Evolutionary conservation across 305 asterid genomes (phyloP), one percentile per base, ranked within the genome.

Genomic region (Rubia balearica): DNA sequence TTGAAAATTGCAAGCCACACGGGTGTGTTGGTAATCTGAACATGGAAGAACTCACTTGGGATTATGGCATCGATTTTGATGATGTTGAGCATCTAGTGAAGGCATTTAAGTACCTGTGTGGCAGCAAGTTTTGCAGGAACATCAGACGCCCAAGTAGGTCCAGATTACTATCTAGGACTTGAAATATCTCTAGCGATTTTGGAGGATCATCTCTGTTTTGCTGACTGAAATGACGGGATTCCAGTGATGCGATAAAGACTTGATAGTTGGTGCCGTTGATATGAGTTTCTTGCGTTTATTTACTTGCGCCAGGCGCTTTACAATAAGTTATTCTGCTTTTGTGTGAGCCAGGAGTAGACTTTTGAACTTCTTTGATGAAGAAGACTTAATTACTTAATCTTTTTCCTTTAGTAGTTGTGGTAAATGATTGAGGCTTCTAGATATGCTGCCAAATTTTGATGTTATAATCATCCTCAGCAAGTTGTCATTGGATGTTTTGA

Each of bases 31-130:
- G 36, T 30, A 30, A 30, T 30, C 36, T 30, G 36, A 30, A 30
- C 36, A 30, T n/a, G n/a, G n/a, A n/a, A n/a, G n/a, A n/a, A n/a
- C n/a, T n/a, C n/a, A n/a, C 59, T 80, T 89, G 90, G 96, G 98
- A 90, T 76, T 93, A 93, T 72, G 97, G 98, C 72, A 89, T 90
- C 51, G 98, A 93, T 75, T 90, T 93, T 78, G 96, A 89, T 68
- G 98, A 93, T 76, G 79, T 77, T 30, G 92, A 85, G 49, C 97
- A 90, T 81, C 98, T 96, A 22, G 82, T 86, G 24, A 85, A 90
- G 83, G 96, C 98, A 33, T 90, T 93, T 81, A 75, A 66, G 72
- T 93, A 97, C 78, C 78, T 73, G n/a, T 84, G 88, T 57, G 80
- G 86, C 51, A 81, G 88, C 80, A 74, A 68, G 77, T 76, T 73